phyloP scores from a whole-genome alignment of 2,329 filamentous ascomycete species.

The Fusarium graminum region DNA sequence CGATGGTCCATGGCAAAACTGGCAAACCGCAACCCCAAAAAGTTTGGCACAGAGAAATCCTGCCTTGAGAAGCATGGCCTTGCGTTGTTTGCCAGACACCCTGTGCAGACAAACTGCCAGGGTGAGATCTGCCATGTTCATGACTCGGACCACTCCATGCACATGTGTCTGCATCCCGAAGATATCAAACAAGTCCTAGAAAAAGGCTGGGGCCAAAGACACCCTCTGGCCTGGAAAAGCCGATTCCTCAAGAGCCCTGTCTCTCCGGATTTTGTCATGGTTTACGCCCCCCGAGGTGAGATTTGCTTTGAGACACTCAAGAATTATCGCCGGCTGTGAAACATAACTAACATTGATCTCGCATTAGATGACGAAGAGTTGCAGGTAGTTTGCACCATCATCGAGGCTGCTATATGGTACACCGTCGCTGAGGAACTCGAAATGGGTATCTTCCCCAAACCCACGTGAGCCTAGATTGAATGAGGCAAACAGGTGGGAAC shows the following conservation, averaged over 20 bases:
- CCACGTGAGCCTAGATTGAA: slow-evolving; percentile 19
- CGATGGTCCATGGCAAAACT: slow-evolving; percentile 66
- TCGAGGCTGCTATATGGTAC: slow-evolving; percentile 81
- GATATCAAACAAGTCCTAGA: slow-evolving; percentile 79
- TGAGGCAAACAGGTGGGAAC: slow-evolving; percentile 4
- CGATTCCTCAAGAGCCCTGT: slow-evolving; percentile 74
- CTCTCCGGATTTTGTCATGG: slow-evolving; percentile 80
- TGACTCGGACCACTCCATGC: slow-evolving; percentile 79
- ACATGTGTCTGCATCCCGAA: slow-evolving; percentile 82
- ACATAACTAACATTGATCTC: slow-evolving; percentile 13
- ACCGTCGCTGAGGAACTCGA: slow-evolving; percentile 62
- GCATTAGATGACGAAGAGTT: slow-evolving; percentile 72
- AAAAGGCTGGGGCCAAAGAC: slow-evolving; percentile 82
- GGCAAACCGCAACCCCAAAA: slow-evolving; percentile 58
- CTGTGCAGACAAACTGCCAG: slow-evolving; percentile 77
- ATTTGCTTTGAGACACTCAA: slow-evolving; percentile 22
- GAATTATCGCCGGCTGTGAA: not conserved
- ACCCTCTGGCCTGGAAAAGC: slow-evolving; percentile 75
- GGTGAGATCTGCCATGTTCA: slow-evolving; percentile 90
- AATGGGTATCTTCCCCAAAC: slow-evolving; percentile 45
- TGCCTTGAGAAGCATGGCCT: slow-evolving; percentile 87
- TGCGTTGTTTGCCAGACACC: slow-evolving; percentile 76
- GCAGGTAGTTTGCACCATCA: slow-evolving; percentile 74
- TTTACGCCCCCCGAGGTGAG: slow-evolving; percentile 80
- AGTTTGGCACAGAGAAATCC: slow-evolving; percentile 73